These are phyloP conservation scores for Boletus sp. DNA, from an alignment of 768 basidiomycete genomes.

Conservation along the genomic window DNA sequence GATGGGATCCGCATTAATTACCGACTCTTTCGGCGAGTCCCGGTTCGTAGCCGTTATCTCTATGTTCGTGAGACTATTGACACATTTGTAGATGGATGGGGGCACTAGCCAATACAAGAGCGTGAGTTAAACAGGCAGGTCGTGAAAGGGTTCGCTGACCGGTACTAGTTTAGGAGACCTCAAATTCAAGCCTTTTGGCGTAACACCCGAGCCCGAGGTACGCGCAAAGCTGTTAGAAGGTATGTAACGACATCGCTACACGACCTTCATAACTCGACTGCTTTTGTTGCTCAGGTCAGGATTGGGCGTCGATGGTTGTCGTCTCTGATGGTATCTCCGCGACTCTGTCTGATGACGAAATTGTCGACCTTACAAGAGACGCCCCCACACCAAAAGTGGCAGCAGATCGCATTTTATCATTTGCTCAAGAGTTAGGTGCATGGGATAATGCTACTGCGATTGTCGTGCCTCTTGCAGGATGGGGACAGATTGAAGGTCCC, in stretches of 20 bases:
- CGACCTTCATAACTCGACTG: background rate
- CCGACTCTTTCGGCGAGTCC: conserved; percentile 93
- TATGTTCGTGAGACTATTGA: background rate
- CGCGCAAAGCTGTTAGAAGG: conserved; percentile 73
- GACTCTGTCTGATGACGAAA: conserved; percentile 89
- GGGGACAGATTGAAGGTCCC: conserved; percentile 77
- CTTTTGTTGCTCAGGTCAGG: conserved; percentile 50
- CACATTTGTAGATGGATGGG: conserved; percentile 82
- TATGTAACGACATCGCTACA: conserved; percentile 27
- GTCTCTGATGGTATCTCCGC: conserved; percentile 95
- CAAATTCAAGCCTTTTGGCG: conserved; percentile 84
- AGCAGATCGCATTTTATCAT: conserved; percentile 80
- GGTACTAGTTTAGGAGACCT: conserved; percentile 76
- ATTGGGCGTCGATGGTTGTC: conserved; percentile 85
- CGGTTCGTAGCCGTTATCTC: conserved; percentile 44
- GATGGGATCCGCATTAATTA: conserved; percentile 87
- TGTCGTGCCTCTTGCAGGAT: conserved; percentile 89
- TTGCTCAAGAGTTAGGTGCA: conserved; percentile 78
- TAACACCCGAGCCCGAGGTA: conserved; percentile 92
- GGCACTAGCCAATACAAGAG: conserved; percentile 86
- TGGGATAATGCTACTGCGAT: conserved; percentile 92
- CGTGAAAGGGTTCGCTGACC: conserved; percentile 2
- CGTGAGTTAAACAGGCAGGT: conserved; percentile 44
- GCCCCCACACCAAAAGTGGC: conserved; percentile 72
- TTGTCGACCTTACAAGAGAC: conserved; percentile 82